Conservation (phyloP, 768 basidiomycete species). For the Kwoniella sp. region DNA sequence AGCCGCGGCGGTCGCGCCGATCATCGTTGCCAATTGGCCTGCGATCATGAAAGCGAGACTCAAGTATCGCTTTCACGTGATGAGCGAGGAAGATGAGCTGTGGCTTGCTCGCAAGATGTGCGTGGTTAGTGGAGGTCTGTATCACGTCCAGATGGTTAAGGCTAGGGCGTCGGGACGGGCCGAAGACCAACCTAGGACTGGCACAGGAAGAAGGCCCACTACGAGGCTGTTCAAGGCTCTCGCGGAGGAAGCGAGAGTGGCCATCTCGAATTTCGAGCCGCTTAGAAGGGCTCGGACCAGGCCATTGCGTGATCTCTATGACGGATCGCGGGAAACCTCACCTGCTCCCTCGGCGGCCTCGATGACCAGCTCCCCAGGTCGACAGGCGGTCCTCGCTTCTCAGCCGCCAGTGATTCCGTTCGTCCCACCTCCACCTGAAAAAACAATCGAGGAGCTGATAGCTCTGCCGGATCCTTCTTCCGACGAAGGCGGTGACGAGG, state of each 20-base stretch:
- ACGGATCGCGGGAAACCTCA: background rate
- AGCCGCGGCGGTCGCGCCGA: slow-evolving; percentile 6
- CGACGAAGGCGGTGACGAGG: slow-evolving; percentile 5
- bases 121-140: slow-evolving; percentile 1
- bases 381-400: background rate
- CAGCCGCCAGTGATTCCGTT: background rate
- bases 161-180: background rate
- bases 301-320: background rate
- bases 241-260: slow-evolving; percentile 3
- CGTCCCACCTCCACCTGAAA: slow-evolving; percentile 7
- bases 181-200: background rate
- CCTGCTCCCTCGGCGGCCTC: no score
- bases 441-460: slow-evolving; percentile 6
- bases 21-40: slow-evolving; percentile 24
- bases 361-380: no score
- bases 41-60: slow-evolving; percentile 15
- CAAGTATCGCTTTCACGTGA: slow-evolving; percentile 1
- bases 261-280: background rate
- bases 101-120: slow-evolving; percentile 16
- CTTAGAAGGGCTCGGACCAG: background rate
- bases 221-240: background rate
- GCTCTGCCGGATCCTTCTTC: slow-evolving; percentile 10
- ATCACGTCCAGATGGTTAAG: background rate
- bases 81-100: slow-evolving; percentile 17
- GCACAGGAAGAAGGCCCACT: background rate